phyloP scores from a whole-genome alignment of 805 yeast species.

The Lachancea waltii region DNA sequence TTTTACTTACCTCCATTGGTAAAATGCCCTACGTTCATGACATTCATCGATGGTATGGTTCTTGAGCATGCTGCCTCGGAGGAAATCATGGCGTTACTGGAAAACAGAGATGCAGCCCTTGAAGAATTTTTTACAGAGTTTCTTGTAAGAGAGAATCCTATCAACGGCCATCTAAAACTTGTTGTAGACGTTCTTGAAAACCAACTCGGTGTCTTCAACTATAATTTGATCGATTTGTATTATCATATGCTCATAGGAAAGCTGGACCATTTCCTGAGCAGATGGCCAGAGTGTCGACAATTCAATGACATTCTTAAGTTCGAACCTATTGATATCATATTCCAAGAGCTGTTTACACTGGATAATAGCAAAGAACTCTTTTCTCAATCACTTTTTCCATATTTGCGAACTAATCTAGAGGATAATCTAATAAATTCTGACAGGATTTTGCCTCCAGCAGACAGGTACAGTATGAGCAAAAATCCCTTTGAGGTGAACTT shows the following conservation, averaged over 20 bases:
- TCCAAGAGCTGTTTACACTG: constrained; percentile 31
- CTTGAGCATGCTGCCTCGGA: constrained; percentile 23
- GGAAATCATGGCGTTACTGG: constrained; percentile 23
- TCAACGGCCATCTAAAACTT: constrained; percentile 27
- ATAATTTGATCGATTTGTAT: constrained; percentile 29
- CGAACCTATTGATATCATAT: constrained; percentile 29
- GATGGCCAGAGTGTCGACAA: constrained; percentile 25
- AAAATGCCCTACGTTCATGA: constrained; percentile 32
- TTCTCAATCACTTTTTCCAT: constrained; percentile 30
- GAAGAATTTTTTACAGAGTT: constrained; percentile 31
- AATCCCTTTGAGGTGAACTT: constrained; percentile 20
- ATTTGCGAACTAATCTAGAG: constrained; percentile 27
- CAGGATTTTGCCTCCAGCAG: constrained; percentile 16
- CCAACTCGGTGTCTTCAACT: constrained; percentile 22
- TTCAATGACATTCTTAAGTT: constrained; percentile 20
- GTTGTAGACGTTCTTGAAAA: constrained; percentile 25
- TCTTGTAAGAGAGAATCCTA: constrained; percentile 32
- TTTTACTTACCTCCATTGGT: constrained; percentile 22
- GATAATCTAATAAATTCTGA: constrained; percentile 30
- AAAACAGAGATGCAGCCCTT: constrained; percentile 21
- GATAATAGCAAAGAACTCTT: constrained; percentile 29
- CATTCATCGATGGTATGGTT: constrained; percentile 28
- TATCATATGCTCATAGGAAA: constrained; percentile 24
- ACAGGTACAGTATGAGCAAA: constrained; percentile 13
- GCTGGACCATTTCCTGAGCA: constrained; percentile 17